Base-by-base conservation (phyloP, 768 basidiomycete genomes). In the Rubroboletus pulcherrimus region DNA sequence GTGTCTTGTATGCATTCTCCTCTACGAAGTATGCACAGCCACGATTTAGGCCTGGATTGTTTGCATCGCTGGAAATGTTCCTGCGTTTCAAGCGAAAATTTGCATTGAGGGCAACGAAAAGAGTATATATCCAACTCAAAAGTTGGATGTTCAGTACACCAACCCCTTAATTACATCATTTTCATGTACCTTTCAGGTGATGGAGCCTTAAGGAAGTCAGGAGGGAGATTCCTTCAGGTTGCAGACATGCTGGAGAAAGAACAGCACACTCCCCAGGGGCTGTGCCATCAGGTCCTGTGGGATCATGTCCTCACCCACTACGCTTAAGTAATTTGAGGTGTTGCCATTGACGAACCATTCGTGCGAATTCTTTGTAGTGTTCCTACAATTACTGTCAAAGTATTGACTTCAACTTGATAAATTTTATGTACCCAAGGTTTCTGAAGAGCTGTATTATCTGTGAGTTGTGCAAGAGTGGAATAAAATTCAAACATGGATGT, bases 401-500 rank as follows among this genome's bases (percentile, higher is more conserved):
- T 10, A 37, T 10, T 10, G 4, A 37, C 35, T 37, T 34, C 35
- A 10, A 10, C 9, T n/a, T 33, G 6, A 10, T 11, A 37, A 37
- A 37, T 5, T 37, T 15, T 7, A 41, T 9, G 0, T 15, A 46
- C 34, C 34, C 9, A 5, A n/a, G 35, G 47, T 15, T 49, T 49
- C 47, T 37, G 5, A 37, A 9, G 9, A 5, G 8, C 47, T 14
- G 34, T 35, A 10, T 49, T 49, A 7, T 49, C 15, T 0, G 3
- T 40, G 5, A 52, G 35, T 7, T 64, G 55, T 2, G 41, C 58
- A 1, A 77, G 46, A 0, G 64, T 37, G 1, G 56, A 55, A 49
- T 74, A 76, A 54, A 68, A 76, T 34, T 74, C 69, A 34, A 61
- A 74, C 0, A 53, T 62, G 0, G 69, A 73, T 0, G 66, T 30